phyloP scores from a whole-genome alignment of 768 basidiomycete genomes.

The Pleurotus tuber-regium region DNA sequence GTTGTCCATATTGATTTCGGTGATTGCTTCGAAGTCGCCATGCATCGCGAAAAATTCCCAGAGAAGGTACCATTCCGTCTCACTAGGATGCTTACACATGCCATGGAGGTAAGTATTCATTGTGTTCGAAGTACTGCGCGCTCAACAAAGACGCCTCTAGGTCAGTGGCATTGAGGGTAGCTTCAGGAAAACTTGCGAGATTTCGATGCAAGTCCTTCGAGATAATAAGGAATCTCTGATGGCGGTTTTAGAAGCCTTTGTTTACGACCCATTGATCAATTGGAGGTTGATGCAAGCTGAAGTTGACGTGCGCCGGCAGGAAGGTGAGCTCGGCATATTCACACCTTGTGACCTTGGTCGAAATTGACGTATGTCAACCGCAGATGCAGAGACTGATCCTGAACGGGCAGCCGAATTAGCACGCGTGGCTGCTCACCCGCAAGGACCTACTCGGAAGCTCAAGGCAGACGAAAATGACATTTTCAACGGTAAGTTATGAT shows the following conservation, averaged over 20 bases:
- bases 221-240: conserved; percentile 99
- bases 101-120: conserved; percentile 81
- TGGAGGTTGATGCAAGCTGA: conserved; percentile 93
- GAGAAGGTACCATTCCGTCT: conserved; percentile 98
- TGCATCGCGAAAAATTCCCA: conserved; percentile 98
- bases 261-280: conserved; percentile 97
- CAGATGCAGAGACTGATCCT: conserved; percentile 46
- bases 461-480: conserved; percentile 95
- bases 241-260: conserved; percentile 98
- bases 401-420: conserved; percentile 62
- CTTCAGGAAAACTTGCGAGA: conserved; percentile 93
- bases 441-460: conserved; percentile 76
- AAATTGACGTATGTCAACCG: conserved; percentile 9
- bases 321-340: conserved; percentile 42
- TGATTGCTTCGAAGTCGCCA: conserved; percentile 97
- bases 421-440: conserved; percentile 68
- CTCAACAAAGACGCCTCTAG: conserved; percentile 36
- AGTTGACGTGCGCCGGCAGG: conserved; percentile 64
- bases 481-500: conserved; percentile 64
- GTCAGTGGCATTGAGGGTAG: conserved; percentile 98
- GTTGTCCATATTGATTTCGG: conserved; percentile 98
- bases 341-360: conserved; percentile 4
- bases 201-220: conserved; percentile 95
- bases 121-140: background rate
- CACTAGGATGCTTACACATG: conserved; percentile 97